Percentiles rank a stretch among this genome's conserved stretches.
phyloP scores from a whole-genome alignment of 1,284 basidiomycete genomes.

The Golubevia pallescens region DNA sequence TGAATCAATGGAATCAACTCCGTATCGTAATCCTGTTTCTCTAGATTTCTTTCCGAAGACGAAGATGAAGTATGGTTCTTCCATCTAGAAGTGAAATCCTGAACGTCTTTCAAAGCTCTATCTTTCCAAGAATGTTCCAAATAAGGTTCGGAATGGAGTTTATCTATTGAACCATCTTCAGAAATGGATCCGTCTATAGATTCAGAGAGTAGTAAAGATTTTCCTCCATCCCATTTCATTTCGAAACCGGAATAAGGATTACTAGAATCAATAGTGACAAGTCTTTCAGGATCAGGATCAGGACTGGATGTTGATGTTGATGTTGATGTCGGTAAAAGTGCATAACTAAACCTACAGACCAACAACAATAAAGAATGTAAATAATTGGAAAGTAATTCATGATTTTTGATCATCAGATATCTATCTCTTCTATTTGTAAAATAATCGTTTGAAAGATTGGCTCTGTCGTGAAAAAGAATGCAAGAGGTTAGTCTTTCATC shows the following conservation, averaged over 20 bases:
- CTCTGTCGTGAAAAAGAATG: slow-evolving; percentile 70
- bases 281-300: no score
- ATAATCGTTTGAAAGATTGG: slow-evolving; percentile 93
- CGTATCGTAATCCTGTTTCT: slow-evolving; percentile 18
- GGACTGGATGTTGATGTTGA: no score
- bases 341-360: slow-evolving; percentile 78
- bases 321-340: no score
- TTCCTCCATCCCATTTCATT: slow-evolving; percentile 49
- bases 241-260: slow-evolving; percentile 14
- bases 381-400: slow-evolving; percentile 77
- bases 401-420: slow-evolving; percentile 77
- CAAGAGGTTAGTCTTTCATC: no score
- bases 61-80: slow-evolving; percentile 5
- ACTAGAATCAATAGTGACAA: no score
- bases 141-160: slow-evolving; percentile 2
- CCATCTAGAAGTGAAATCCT: slow-evolving; percentile 35
- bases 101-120: slow-evolving; percentile 16
- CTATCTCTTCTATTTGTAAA: slow-evolving; percentile 94
- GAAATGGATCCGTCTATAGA: slow-evolving; percentile 18
- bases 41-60: background rate
- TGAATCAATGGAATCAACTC: slow-evolving; percentile 65
- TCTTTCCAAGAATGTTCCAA: slow-evolving; percentile 24
- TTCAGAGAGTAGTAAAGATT: slow-evolving; percentile 12
- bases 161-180: slow-evolving; percentile 1
- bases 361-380: slow-evolving; percentile 79